phyloP scores from a whole-genome alignment of 2,329 filamentous ascomycete genomes.

The Xylariaceae sp. region DNA sequence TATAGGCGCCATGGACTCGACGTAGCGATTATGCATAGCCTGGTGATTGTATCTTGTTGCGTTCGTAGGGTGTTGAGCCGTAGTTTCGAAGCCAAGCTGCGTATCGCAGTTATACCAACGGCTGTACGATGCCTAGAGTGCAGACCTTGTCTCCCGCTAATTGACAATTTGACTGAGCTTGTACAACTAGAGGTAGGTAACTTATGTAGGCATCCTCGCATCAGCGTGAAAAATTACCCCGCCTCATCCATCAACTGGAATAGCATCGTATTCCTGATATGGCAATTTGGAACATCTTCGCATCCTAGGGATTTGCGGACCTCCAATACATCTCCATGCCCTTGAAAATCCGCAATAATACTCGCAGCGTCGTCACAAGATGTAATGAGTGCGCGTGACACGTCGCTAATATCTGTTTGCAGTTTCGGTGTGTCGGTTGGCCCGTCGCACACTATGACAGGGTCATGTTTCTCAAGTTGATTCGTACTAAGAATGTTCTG shows the following conservation, averaged over 20 bases:
- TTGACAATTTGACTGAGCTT: too few relatives aligned
- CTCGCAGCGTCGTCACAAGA: slow-evolving; percentile 39
- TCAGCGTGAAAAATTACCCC: slow-evolving; percentile 5
- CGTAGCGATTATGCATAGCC: too few relatives aligned
- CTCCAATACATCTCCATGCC: slow-evolving; percentile 29
- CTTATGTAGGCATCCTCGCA: too few relatives aligned
- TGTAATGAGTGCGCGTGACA: slow-evolving; percentile 24
- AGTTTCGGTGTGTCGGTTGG: not conserved
- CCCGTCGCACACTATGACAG: not conserved
- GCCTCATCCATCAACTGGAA: slow-evolving; percentile 42
- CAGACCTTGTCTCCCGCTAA: too few relatives aligned
- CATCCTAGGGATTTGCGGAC: slow-evolving; percentile 34
- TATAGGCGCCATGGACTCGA: too few relatives aligned
- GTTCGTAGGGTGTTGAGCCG: too few relatives aligned
- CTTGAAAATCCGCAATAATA: slow-evolving; percentile 38
- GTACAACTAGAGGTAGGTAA: too few relatives aligned
- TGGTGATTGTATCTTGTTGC: too few relatives aligned
- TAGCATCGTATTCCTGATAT: slow-evolving; percentile 40
- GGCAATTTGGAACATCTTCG: slow-evolving; percentile 31
- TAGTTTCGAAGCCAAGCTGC: too few relatives aligned
- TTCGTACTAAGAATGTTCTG: too few relatives aligned
- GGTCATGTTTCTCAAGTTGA: not conserved
- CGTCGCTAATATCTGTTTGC: not conserved
- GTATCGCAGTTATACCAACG: too few relatives aligned
- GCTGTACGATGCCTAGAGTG: too few relatives aligned